Evolutionary conservation across 495 filamentous ascomycete species (phyloP), one percentile per base, ranked within the genome.

Genomic region (Pyronema domesticum): DNA sequence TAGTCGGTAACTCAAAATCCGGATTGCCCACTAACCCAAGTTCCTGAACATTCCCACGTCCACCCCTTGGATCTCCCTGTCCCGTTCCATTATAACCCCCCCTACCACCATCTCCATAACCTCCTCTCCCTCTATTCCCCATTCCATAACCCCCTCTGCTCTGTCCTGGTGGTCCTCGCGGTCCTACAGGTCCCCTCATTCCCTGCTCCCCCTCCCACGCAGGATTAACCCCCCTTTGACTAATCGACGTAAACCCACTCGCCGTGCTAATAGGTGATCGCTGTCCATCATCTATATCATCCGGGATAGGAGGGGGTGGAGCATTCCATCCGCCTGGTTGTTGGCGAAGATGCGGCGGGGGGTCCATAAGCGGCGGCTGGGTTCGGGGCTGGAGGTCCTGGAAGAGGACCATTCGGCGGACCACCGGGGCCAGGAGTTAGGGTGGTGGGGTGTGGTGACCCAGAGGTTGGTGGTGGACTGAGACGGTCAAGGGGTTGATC

Each of bases 141-240:
- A 30, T 30, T 30, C 23, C 23, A 30, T 30, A 30, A 2, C 23
- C 23, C 5, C 23, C 54, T 18, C 63, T 62, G 14, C 52, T 47
- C 19, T 57, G 48, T 18, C 60, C 63, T n/a, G 71, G 65, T 54
- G 73, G 68, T 13, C 68, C 63, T 23, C 69, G 69, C 43, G 69
- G 63, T 39, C 68, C 67, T 1, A 68, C 58, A 3, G 54, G 57
- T n/a, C 44, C 46, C 50, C 50, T 11, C 35, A 39, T 7, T 52
- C 33, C 40, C 39, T 46, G 62, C 45, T 53, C 8, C 33, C 34
- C 13, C 69, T 84, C 67, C 87, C 88, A 94, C 35, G 80, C 78
- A 3, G 88, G 88, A 65, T 94, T 95, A 15, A 91, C 68, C n/a
- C 82, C 80, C 23, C 88, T 75, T 69, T 94, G 84, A 0, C 80